Conservation (phyloP, 257 asterid species). For the Prunella vulgaris region DNA sequence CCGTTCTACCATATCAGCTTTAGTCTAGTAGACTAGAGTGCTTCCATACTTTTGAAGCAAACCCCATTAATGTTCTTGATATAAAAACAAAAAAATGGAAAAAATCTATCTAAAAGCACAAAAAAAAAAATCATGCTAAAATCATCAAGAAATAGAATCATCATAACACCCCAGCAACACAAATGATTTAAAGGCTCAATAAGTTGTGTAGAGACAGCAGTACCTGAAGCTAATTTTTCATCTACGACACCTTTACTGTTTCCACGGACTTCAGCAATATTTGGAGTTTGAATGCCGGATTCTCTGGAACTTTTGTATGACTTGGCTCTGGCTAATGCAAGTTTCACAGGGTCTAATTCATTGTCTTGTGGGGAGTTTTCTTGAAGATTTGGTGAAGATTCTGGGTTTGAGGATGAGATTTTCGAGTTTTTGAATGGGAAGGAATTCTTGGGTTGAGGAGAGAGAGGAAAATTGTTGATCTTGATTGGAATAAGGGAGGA, state of each 20-base stretch:
- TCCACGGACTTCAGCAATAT: not conserved
- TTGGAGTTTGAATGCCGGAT: slow-evolving; percentile 30
- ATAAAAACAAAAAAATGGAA: not conserved
- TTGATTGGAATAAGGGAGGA: slow-evolving; percentile 39
- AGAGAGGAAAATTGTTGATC: slow-evolving; percentile 3
- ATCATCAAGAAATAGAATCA: not conserved
- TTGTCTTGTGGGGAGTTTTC: slow-evolving; percentile 28
- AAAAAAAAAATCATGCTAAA: no score
- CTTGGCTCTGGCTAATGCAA: slow-evolving; percentile 60
- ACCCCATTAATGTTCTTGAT: not conserved
- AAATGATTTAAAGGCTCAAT: not conserved
- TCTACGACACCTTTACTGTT: not conserved
- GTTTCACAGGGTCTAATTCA: slow-evolving; percentile 50
- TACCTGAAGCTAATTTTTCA: slow-evolving; percentile 39
- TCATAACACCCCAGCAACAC: not conserved
- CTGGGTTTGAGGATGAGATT: slow-evolving; percentile 37
- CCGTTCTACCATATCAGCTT: not conserved
- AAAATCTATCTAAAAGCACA: not conserved
- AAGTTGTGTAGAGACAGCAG: not conserved
- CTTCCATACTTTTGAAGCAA: not conserved
- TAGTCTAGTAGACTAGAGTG: not conserved
- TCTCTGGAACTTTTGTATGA: slow-evolving; percentile 41
- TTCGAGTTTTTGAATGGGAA: slow-evolving; percentile 34
- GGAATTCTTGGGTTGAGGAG: slow-evolving; percentile 26
- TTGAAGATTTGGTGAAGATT: slow-evolving; percentile 31